Percentiles rank a stretch among this genome's conserved stretches.
Conservation (phyloP, 2,329 filamentous ascomycete genomes). For the Aphanoascus verrucosus region DNA sequence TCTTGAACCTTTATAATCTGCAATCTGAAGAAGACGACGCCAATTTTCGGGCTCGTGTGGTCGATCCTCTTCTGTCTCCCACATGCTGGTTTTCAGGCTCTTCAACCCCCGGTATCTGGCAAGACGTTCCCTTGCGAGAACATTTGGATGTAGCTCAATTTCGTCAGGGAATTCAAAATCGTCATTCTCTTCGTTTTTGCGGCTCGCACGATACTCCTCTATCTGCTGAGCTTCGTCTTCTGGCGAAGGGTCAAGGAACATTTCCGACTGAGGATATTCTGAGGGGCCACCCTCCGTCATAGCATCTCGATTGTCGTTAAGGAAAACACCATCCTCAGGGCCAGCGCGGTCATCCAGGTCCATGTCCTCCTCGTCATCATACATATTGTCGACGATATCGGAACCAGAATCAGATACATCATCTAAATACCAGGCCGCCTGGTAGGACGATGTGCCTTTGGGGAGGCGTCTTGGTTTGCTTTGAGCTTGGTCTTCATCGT, state of each 20-base stretch:
- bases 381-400: constrained; percentile 65
- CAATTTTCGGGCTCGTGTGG: constrained; percentile 84
- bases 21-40: constrained; percentile 71
- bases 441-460: constrained; percentile 85
- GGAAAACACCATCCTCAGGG: constrained; percentile 71
- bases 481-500: constrained; percentile 58
- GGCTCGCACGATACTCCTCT: constrained; percentile 66
- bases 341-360: constrained; percentile 44
- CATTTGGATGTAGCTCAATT: constrained; percentile 82
- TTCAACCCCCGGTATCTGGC: constrained; percentile 84
- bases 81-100: constrained; percentile 73
- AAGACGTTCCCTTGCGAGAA: constrained; percentile 73
- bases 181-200: constrained; percentile 71
- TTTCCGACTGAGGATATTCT: constrained; percentile 87
- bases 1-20: constrained; percentile 79
- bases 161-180: constrained; percentile 96
- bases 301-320: constrained; percentile 38
- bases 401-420: constrained; percentile 76
- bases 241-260: constrained; percentile 68
- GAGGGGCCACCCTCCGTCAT: constrained; percentile 70
- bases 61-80: constrained; percentile 80
- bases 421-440: constrained; percentile 84
- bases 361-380: constrained; percentile 47
- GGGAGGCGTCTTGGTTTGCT: constrained; percentile 63
- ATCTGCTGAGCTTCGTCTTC: constrained; percentile 78